Evolutionary conservation across 2,329 filamentous ascomycete genomes (phyloP).

Genomic region (Hysterium pulicare): DNA sequence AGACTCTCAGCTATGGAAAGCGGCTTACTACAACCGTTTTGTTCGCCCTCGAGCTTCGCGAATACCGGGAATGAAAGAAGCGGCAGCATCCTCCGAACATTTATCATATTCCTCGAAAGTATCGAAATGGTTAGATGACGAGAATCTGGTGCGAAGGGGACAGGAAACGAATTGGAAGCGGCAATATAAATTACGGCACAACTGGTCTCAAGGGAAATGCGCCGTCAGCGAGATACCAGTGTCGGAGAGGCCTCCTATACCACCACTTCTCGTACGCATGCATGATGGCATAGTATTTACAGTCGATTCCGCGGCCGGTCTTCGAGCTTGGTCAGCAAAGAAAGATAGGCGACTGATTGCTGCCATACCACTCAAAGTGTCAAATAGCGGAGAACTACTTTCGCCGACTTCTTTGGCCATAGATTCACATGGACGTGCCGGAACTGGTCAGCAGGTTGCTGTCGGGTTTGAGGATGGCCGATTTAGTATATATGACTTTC

Average conservation of each 20-base stretch:
- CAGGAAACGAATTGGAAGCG: slow-evolving; percentile 73
- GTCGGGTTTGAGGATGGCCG: slow-evolving; percentile 49
- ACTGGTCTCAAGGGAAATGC: slow-evolving; percentile 83
- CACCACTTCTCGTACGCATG: slow-evolving; percentile 70
- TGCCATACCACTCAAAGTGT: neutral
- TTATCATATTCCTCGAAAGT: slow-evolving; percentile 53
- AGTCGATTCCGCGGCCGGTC: slow-evolving; percentile 64
- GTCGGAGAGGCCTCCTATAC: slow-evolving; percentile 48
- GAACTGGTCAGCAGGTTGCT: slow-evolving; percentile 29
- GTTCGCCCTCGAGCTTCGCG: slow-evolving; percentile 76
- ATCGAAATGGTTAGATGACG: slow-evolving; percentile 61
- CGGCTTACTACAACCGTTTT: slow-evolving; percentile 81
- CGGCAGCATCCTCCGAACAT: slow-evolving; percentile 33
- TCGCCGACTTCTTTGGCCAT: slow-evolving; percentile 64
- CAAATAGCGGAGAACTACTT: slow-evolving; percentile 4
- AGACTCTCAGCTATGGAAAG: slow-evolving; percentile 89
- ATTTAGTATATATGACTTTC: slow-evolving; percentile 61
- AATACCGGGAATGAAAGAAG: slow-evolving; percentile 63
- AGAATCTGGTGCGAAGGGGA: slow-evolving; percentile 52
- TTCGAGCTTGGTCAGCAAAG: slow-evolving; percentile 76
- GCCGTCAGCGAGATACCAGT: slow-evolving; percentile 74
- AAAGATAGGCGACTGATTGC: slow-evolving; percentile 57
- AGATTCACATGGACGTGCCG: slow-evolving; percentile 41
- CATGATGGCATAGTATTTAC: slow-evolving; percentile 75
- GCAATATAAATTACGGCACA: slow-evolving; percentile 83